These are phyloP conservation scores for Vitis hybrid DNA, from an alignment of 177 flowering plant genomes.

Conservation along the genomic window DNA sequence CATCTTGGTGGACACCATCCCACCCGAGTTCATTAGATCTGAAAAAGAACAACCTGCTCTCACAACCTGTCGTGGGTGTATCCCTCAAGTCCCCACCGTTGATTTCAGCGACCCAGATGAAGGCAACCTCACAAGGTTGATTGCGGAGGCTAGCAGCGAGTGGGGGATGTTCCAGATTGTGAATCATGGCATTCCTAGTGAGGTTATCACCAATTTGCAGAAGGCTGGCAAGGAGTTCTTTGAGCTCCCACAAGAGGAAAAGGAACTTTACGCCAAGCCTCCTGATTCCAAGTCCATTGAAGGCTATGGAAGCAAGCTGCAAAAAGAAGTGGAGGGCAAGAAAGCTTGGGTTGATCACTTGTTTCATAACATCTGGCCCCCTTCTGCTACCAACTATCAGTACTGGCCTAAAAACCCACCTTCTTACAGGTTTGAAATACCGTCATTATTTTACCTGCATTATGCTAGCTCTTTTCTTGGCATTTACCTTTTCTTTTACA, in stretches of 20 bases:
- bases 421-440: constrained; percentile 49
- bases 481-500: too few relatives aligned
- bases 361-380: constrained; percentile 81
- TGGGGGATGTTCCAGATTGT: constrained; percentile 64
- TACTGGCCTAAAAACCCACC: constrained; percentile 79
- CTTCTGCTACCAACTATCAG: constrained; percentile 47
- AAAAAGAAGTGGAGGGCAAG: constrained; percentile 62
- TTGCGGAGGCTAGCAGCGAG: constrained; percentile 33
- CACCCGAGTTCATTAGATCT: constrained; percentile 33
- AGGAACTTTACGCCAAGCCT: constrained; percentile 41
- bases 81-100: constrained; percentile 35
- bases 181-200: constrained; percentile 52
- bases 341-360: constrained; percentile 78
- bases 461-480: too few relatives aligned
- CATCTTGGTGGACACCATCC: constrained; percentile 27
- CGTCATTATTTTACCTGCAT: too few relatives aligned
- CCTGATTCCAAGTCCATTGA: constrained; percentile 28
- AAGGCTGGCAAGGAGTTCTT: constrained; percentile 51
- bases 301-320: constrained; percentile 55
- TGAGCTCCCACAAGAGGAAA: constrained; percentile 52
- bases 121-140: constrained; percentile 13
- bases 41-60: constrained; percentile 46
- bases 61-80: constrained; percentile 36
- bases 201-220: constrained; percentile 36
- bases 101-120: constrained; percentile 32